Base-by-base conservation (phyloP, 805 yeast species). In the Pichia cabralensis region DNA sequence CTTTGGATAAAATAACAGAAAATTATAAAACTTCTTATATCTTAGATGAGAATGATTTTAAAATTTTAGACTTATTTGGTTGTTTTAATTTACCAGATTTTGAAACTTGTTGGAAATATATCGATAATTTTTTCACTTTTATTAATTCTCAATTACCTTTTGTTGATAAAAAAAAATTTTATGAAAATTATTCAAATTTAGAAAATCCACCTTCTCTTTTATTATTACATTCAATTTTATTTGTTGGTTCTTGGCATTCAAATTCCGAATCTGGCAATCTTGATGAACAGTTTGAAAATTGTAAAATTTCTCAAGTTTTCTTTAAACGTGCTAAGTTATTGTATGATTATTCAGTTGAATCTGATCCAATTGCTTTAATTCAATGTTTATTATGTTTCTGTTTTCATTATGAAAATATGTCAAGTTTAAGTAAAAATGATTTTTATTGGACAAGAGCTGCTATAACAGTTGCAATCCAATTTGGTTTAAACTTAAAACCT, bases 391-490 rank as follows among this genome's bases (percentile, higher is more conserved):
- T 52, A 13, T 50, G 55, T 25, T 49, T 51, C 30, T 29, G 36
- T 21, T 46, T 48, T 39, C 41, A 44, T 36, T 39, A 42, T 31
- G 56, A 50, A 30, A 48, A 45, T 27, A 44, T 42, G 33, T 47
- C 53, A 8, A 41, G 41, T 34, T 32, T 48, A n/a, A 40, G 80
- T 23, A 75, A 77, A 33, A 80, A 79, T 50, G 72, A 76, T 4
- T 80, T 69, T 49, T 79, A 77, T 52, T 82, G 92, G 94, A 71
- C 79, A 6, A 64, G 80, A 30, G 71, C 75, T 4, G 89, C 84
- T 1, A 65, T 80, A 28, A 69, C 75, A 10, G 62, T 78, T 36
- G 89, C 88, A 3, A 86, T 78, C 49, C 83, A 85, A 16, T 74
- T 73, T 52, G 89, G 89, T 2, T 64, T 81, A 44, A 86, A 82